These are phyloP conservation scores for Raphanus hybrid DNA, from an alignment of 441 rosid species.

Conservation along the genomic window DNA sequence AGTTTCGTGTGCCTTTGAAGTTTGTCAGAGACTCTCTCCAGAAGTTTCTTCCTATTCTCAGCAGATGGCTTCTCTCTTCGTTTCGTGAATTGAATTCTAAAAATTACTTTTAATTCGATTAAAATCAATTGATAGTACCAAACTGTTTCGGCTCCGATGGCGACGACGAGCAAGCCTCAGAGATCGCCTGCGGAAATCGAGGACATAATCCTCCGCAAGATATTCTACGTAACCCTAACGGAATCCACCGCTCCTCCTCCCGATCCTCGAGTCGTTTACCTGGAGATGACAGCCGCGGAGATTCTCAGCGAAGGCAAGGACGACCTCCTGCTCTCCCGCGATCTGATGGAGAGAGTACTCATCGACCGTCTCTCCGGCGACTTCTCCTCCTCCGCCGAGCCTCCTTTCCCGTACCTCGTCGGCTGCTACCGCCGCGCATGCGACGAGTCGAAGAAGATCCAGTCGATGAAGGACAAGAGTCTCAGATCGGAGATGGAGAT, in stretches of 20 bases:
- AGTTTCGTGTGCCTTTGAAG: not conserved
- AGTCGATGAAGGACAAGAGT: constrained; percentile 78
- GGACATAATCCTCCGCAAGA: constrained; percentile 87
- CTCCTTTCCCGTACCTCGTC: constrained; percentile 66
- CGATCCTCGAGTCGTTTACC: constrained; percentile 66
- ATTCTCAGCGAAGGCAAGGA: constrained; percentile 90
- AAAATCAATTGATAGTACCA: not conserved
- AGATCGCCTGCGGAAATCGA: constrained; percentile 79
- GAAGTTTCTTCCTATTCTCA: constrained; percentile 9
- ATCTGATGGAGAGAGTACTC: constrained; percentile 75
- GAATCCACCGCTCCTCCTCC: constrained; percentile 32
- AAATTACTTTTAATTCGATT: not conserved
- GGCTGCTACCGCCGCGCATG: constrained; percentile 81
- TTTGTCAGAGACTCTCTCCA: constrained; percentile 3
- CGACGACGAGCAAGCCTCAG: constrained; percentile 69
- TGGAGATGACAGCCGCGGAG: constrained; percentile 92
- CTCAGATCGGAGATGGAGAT: constrained; percentile 71
- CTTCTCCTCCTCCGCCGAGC: constrained; percentile 59
- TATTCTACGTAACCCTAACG: constrained; percentile 66
- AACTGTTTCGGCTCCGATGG: constrained; percentile 46
- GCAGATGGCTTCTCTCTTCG: not conserved
- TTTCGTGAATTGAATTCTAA: constrained; percentile 1
- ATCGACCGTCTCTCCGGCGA: constrained; percentile 84
- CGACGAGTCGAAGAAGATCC: constrained; percentile 83
- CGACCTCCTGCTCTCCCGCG: constrained; percentile 68